Conservation (phyloP, 805 yeast species). For the Ogataea thermomethanolica region DNA sequence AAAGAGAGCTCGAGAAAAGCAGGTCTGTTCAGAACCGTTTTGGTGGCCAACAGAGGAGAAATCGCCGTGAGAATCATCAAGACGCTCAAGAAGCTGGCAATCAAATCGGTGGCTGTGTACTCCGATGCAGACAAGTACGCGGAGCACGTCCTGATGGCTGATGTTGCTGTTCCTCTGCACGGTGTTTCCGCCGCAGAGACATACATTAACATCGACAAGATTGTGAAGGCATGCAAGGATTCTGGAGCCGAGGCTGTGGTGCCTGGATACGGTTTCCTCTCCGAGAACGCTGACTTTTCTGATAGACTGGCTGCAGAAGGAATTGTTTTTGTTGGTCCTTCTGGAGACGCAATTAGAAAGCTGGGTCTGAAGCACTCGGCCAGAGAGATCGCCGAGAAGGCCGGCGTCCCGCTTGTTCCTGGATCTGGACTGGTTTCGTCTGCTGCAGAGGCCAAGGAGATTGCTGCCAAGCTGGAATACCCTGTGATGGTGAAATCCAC, state of each 20-base stretch:
- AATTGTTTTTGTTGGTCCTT: slow-evolving; percentile 92
- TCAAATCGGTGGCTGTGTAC: slow-evolving; percentile 81
- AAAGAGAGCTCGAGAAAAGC: slow-evolving; percentile 28
- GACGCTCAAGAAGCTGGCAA: slow-evolving; percentile 76
- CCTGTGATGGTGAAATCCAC: slow-evolving; percentile 97
- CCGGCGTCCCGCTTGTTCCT: slow-evolving; percentile 97
- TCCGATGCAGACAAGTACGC: slow-evolving; percentile 90
- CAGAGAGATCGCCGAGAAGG: slow-evolving; percentile 83
- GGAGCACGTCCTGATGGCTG: slow-evolving; percentile 81
- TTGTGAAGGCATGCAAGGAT: slow-evolving; percentile 77
- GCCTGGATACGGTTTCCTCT: slow-evolving; percentile 95
- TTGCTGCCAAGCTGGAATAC: slow-evolving; percentile 73
- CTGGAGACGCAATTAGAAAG: slow-evolving; percentile 87
- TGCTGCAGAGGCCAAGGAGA: slow-evolving; percentile 68
- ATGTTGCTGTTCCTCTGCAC: slow-evolving; percentile 70
- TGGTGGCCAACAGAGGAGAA: slow-evolving; percentile 97
- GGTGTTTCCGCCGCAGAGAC: slow-evolving; percentile 91
- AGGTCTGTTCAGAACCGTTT: slow-evolving; percentile 76
- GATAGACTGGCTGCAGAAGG: slow-evolving; percentile 82
- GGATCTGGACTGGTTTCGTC: slow-evolving; percentile 81
- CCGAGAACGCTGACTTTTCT: slow-evolving; percentile 95
- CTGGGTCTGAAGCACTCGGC: slow-evolving; percentile 96
- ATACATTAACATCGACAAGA: slow-evolving; percentile 80
- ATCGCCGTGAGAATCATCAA: slow-evolving; percentile 92
- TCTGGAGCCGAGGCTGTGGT: slow-evolving; percentile 91